Evolutionary conservation across 805 yeast genomes (phyloP).

Genomic region (Starmerella stigmatis): DNA sequence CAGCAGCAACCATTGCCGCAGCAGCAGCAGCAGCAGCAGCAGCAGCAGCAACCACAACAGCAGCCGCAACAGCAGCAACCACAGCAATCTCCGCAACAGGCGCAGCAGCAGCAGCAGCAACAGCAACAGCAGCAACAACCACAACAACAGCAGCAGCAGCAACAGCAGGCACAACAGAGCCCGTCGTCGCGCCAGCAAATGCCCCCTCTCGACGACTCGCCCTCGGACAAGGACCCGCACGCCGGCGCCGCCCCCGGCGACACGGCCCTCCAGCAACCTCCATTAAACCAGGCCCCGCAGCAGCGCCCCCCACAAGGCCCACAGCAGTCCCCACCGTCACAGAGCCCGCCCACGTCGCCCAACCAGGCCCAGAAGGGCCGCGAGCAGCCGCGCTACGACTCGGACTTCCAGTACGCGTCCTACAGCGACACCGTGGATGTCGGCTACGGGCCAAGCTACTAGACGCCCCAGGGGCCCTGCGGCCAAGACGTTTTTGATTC

Average conservation of each 20-base stretch:
- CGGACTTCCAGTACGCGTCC: constrained; percentile 2
- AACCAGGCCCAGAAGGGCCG: neutral
- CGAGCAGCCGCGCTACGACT: constrained; percentile 5
- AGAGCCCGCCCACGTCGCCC: neutral
- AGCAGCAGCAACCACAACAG: neutral
- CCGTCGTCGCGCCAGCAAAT: neutral
- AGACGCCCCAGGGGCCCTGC: too few relatives aligned
- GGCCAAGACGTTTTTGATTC: too few relatives aligned
- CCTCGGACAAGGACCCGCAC: neutral
- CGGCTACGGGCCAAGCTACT: neutral
- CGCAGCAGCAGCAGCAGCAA: neutral
- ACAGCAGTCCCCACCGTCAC: neutral
- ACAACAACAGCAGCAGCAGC: constrained; percentile 2
- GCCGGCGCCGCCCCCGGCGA: too few relatives aligned
- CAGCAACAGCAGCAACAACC: neutral
- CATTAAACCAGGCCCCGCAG: constrained; percentile 22
- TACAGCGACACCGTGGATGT: constrained; percentile 2
- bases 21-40: constrained; percentile 1
- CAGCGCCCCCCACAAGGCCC: neutral
- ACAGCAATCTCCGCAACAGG: neutral
- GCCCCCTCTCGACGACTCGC: neutral
- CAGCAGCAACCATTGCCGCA: neutral
- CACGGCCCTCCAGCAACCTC: neutral
- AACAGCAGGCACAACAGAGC: constrained; percentile 1
- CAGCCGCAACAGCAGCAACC: neutral